Conservation (phyloP, 768 basidiomycete species). For the Leucocoprinus sp. region DNA sequence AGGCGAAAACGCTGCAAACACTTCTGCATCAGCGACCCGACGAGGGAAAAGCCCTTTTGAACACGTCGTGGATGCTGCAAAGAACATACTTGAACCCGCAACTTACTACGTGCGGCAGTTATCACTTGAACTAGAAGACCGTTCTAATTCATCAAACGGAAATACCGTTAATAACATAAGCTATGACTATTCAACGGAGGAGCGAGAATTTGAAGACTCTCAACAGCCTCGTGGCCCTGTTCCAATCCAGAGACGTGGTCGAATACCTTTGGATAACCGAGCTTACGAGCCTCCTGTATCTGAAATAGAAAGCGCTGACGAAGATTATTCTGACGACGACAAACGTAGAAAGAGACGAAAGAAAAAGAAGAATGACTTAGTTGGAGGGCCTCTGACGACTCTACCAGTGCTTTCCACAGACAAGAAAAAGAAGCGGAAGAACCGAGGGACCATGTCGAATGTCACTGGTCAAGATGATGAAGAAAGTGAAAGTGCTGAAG, state of each 20-base stretch:
- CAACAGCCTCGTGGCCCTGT: conserved; percentile 24
- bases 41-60: conserved; percentile 69
- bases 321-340: conserved; percentile 46
- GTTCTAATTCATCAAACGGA: conserved; percentile 14
- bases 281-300: conserved; percentile 67
- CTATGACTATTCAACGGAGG: conserved; percentile 76
- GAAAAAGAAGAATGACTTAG: conserved; percentile 45
- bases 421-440: conserved; percentile 50
- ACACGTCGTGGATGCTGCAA: conserved; percentile 47
- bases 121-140: conserved; percentile 47
- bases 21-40: conserved; percentile 18
- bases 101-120: conserved; percentile 60
- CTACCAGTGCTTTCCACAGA: conserved; percentile 62
- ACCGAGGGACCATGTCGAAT: conserved; percentile 35
- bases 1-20: conserved; percentile 43
- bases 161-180: conserved; percentile 33
- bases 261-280: conserved; percentile 73
- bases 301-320: conserved; percentile 56
- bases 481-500: conserved; percentile 34
- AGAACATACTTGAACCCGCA: conserved; percentile 43
- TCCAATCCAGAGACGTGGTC: conserved; percentile 39
- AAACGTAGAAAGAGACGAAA: conserved; percentile 46
- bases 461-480: conserved; percentile 42
- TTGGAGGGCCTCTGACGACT: conserved; percentile 52
- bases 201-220: conserved; percentile 47